Base-by-base conservation (phyloP, 768 basidiomycete genomes). In the Agrocybe praecox region DNA sequence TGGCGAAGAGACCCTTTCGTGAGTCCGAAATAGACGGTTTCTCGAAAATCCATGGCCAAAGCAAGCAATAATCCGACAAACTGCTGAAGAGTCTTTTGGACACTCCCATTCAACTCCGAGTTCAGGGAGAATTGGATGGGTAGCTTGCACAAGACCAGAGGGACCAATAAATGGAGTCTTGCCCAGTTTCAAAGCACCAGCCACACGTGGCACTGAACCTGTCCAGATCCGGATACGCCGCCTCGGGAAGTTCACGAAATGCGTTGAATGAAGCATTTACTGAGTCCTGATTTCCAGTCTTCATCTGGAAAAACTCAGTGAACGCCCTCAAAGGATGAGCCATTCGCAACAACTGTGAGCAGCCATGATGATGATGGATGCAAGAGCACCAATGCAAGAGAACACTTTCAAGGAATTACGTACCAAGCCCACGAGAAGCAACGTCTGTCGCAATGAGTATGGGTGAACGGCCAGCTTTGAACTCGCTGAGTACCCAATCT, bases 381-480 rank as follows among this genome's bases (percentile, higher is more conserved):
- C 65, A 65, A 64, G 62, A 62, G 64, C 64, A 67, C 65, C 64
- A 62, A 56, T 59, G 64, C 62, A 63, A 54, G 62, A 60, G 54
- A 62, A 63, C 63, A 57, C 60, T 54, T 58, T 49, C 57, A 45
- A 61, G 43, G 72, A 71, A 80, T 69, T 69, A 94, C 96, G 81
- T 90, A 98, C 97, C 97, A 71, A 99, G 87, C 85, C 96, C 96
- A 87, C 96, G 96, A 71, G 95, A 97, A 59, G 96, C 97, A 67
- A 99, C 96, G 73, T 98, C 97, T 65, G 97, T 98, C 76, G 97
- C 97, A 69, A 98, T 93, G 69, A 99, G 83, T 73, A 99, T 98
- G 2, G 96, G 96, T 29, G 92, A 95, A 62, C 95, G 90, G 66
- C 97, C 95, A 53, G 94, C 90, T 78, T 98, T 98, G 83, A 99